Base-by-base conservation (phyloP, 805 yeast genomes). In the Ogataea siamensis region DNA sequence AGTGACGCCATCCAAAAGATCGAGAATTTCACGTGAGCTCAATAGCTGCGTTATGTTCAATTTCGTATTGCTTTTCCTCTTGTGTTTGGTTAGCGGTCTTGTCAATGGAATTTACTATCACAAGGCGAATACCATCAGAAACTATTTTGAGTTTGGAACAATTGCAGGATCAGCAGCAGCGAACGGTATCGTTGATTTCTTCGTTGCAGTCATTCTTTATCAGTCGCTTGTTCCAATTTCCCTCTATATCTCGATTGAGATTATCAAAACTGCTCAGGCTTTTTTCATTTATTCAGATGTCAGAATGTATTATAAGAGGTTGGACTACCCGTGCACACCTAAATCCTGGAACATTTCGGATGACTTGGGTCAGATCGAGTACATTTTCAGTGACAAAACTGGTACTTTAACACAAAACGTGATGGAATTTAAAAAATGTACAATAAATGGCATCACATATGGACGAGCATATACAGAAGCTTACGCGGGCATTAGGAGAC, bases 381-480 rank as follows among this genome's bases (percentile, higher is more conserved):
- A 85, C 55, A 77, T 85, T 33, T 85, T 85, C 59, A 80, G 87
- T 62, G 94, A 84, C 63, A 84, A 84, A 57, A 84, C 94, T 0
- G 94, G 94, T 45, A 84, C 94, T 1, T 63, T 84, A 51, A 84
- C 94, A 1, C 93, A 84, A 57, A 84, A 84, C 55, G 76, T 84
- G 18, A 85, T 85, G 95, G 93, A 85, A 55, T 84, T 82, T 60
- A 85, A 83, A 50, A 85, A 84, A 56, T 79, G 87, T 59, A 78
- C 93, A 3, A 78, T 85, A 37, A 77, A 76, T 53, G 93, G 93
- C 32, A 65, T 70, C 14, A 68, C 80, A 11, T 85, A 85, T 53
- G 94, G 94, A 18, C 63, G 77, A 43, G 93, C 93, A 0, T 85
- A 85, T 53, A 85, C 95, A 2, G 95, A 85, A 54, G 93, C 93